Conservation (phyloP, 176 grass and related monocot genomes). For the Pontederia paniculata region DNA sequence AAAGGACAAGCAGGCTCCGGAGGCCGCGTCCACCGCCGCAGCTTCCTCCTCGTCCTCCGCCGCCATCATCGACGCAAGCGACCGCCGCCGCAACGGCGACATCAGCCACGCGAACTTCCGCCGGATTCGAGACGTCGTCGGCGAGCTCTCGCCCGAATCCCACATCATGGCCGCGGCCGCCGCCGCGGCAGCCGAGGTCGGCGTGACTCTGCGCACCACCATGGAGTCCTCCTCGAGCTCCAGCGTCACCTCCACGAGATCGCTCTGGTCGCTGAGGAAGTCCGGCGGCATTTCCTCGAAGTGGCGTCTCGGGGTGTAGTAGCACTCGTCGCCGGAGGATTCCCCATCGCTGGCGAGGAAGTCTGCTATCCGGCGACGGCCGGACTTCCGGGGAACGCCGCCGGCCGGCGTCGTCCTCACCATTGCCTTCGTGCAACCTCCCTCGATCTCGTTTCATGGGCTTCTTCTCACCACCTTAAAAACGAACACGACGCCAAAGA, state of each 20-base stretch:
- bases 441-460: background rate
- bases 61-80: slow-evolving; percentile 12
- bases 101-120: slow-evolving; percentile 84
- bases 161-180: slow-evolving; percentile 8
- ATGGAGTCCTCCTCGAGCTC: slow-evolving; percentile 98
- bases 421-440: background rate
- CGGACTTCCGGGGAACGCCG: slow-evolving; percentile 34
- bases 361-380: slow-evolving; percentile 77
- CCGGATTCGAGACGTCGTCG: slow-evolving; percentile 72
- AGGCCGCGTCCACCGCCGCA: slow-evolving; percentile 9
- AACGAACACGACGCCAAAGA: slow-evolving; percentile 13
- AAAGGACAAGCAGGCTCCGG: background rate
- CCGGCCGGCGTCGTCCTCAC: slow-evolving; percentile 65
- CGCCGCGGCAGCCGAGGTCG: slow-evolving; percentile 35
- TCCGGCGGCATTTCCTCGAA: slow-evolving; percentile 44
- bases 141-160: slow-evolving; percentile 34
- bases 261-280: slow-evolving; percentile 75
- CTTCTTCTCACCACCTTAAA: slow-evolving; percentile 24
- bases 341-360: slow-evolving; percentile 64
- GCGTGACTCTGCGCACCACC: slow-evolving; percentile 95
- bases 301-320: slow-evolving; percentile 18
- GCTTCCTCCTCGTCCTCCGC: slow-evolving; percentile 1
- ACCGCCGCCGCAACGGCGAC: slow-evolving; percentile 35
- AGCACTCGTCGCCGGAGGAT: slow-evolving; percentile 73
- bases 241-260: slow-evolving; percentile 98